phyloP scores from a whole-genome alignment of 225 moss, liverwort and hornwort species.

The Pseudoscleropodium purum region DNA sequence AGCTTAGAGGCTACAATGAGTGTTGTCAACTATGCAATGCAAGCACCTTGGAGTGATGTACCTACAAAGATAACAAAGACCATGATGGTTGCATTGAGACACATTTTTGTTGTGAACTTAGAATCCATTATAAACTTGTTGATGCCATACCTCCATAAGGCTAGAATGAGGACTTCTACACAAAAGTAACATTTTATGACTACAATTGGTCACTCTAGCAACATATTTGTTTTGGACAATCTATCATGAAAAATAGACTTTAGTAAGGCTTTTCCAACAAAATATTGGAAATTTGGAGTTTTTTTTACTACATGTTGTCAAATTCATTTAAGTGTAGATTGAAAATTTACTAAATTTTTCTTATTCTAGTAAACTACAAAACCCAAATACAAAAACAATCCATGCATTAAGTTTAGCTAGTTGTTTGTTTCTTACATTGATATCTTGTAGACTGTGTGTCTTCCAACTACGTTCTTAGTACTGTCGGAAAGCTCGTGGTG shows the following conservation, averaged over 20 bases:
- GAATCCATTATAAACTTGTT: accelerated
- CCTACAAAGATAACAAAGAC: background rate
- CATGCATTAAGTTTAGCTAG: too few relatives aligned
- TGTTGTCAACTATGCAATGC: accelerated
- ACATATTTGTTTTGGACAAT: accelerated
- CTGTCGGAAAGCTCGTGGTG: too few relatives aligned
- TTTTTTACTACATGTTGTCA: background rate
- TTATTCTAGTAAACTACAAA: background rate
- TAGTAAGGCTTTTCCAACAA: accelerated
- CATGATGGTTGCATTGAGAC: accelerated
- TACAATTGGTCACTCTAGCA: background rate
- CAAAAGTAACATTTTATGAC: too few relatives aligned
- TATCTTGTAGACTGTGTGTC: too few relatives aligned
- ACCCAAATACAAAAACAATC: background rate
- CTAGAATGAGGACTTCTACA: accelerated
- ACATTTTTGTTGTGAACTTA: background rate
- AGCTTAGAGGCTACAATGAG: background rate
- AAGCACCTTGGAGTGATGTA: accelerated
- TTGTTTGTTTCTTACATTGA: too few relatives aligned
- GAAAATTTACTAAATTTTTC: background rate
- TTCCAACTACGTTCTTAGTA: too few relatives aligned
- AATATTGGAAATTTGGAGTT: background rate
- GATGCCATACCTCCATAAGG: too few relatives aligned
- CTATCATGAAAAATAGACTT: accelerated
- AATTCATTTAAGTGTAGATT: accelerated